Conservation (phyloP, 2,329 filamentous ascomycete species). For the Sphaceloma murrayae region DNA sequence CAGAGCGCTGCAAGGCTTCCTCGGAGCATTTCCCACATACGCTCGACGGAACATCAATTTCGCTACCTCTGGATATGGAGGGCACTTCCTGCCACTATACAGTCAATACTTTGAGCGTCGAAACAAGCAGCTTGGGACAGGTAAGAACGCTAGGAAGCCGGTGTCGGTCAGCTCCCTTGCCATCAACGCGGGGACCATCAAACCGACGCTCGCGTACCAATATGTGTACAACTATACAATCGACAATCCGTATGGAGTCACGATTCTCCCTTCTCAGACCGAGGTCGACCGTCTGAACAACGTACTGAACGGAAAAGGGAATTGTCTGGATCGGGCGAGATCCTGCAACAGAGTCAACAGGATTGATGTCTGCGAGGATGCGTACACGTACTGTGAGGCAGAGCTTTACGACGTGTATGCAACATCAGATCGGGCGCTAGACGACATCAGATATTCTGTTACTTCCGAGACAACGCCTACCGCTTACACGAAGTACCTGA, state of each 20-base stretch:
- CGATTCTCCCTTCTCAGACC: conserved; percentile 44
- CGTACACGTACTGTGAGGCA: conserved; percentile 47
- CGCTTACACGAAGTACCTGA: conserved; percentile 51
- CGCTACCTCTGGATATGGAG: conserved; percentile 25
- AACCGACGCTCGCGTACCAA: conserved; percentile 47
- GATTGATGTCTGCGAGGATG: conserved; percentile 43
- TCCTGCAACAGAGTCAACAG: conserved; percentile 45
- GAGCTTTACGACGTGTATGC: conserved; percentile 42
- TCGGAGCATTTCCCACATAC: conserved; percentile 46
- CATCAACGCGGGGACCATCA: conserved; percentile 27
- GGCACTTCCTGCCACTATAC: conserved; percentile 26
- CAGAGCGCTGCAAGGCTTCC: conserved; percentile 53
- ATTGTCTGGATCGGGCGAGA: conserved; percentile 49
- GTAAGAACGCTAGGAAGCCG: conserved; percentile 4
- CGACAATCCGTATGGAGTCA: conserved; percentile 49
- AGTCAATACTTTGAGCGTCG: conserved; percentile 20
- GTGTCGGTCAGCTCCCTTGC: conserved; percentile 20
- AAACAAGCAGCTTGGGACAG: conserved; percentile 6
- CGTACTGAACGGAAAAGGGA: conserved; percentile 50
- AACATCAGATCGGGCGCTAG: conserved; percentile 31
- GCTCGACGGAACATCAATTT: conserved; percentile 28
- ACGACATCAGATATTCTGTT: conserved; percentile 41
- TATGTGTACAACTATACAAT: conserved; percentile 51
- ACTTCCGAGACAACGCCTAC: conserved; percentile 36
- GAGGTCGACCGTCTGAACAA: conserved; percentile 46